Evolutionary conservation across 306 rosid genomes (phyloP), one percentile per base, ranked within the genome.

Genomic region (Pyrus bretschneideri): DNA sequence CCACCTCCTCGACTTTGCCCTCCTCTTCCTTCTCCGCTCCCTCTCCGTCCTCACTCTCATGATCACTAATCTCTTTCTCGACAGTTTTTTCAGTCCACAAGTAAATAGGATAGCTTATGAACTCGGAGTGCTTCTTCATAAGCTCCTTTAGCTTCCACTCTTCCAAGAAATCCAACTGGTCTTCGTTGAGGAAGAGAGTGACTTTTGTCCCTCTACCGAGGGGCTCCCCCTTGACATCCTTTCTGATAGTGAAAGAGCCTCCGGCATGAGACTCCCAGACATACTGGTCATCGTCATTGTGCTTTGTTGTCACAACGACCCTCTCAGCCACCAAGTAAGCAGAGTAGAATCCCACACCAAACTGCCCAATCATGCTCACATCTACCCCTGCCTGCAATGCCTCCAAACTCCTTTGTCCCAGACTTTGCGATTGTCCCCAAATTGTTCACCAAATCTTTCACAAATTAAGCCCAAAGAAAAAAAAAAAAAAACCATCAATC

Each of bases 401-500:
- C 80, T 81, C 83, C 87, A 45, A 81, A 81, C 83, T 81, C 81
- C 76, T 74, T 81, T 45, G 87, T 81, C 29, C 87, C 81, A 10
- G 81, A 84, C 76, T 62, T 84, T 11, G 85, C 81, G 40, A 84
- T 84, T 11, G 84, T 80, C 18, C 87, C 79, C 81, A 84, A 70
- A 42, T 84, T 81, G 78, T 81, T 84, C 81, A 81, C 83, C 76
- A 84, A 71, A 46, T 78, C 85, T 84, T 17, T 11, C 45, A 59
- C 63, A 61, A 30, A 67, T 2, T 38, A 7, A 14, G 19, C 35
- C 11, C 1, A 40, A 35, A 2, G 40, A 35, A 35, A 35, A 35
- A 35, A 33, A 7, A 7, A 27, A 51, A 5, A 57, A 21, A 30
- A 52, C 71, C 44, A 21, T 2, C 65, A 60, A 2, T 60, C 11